A percentile compares a stretch with the other conserved stretches of the same genome.
Evolutionary conservation across 768 basidiomycete genomes (phyloP).

Genomic region (Russula foetens): DNA sequence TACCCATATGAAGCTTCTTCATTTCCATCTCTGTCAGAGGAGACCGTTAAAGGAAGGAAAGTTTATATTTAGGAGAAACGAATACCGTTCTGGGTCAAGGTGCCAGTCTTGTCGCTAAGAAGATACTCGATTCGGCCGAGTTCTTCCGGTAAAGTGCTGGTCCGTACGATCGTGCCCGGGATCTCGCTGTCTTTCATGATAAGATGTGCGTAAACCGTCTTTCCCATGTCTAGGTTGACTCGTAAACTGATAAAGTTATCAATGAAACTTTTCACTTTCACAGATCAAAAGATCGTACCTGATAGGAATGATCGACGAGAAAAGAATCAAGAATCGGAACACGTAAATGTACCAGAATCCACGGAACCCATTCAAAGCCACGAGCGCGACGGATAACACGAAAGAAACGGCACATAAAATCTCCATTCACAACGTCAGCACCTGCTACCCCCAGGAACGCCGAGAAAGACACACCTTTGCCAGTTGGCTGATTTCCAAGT

Average conservation of each 20-base stretch:
- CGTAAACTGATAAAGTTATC: slow-evolving; percentile 54
- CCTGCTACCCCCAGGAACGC: neutral
- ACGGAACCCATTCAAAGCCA: slow-evolving; percentile 93
- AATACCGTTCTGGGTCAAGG: slow-evolving; percentile 92
- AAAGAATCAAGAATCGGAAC: slow-evolving; percentile 93
- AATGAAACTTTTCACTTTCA: neutral
- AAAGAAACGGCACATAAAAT: slow-evolving; percentile 95
- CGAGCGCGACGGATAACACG: slow-evolving; percentile 80
- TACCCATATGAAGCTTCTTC: slow-evolving; percentile 98
- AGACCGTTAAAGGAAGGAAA: neutral
- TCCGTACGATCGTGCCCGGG: slow-evolving; percentile 90
- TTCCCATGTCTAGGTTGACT: slow-evolving; percentile 99
- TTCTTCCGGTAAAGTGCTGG: slow-evolving; percentile 96
- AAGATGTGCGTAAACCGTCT: slow-evolving; percentile 93
- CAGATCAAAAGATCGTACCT: slow-evolving; percentile 48
- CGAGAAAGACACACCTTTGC: slow-evolving; percentile 60
- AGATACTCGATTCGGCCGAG: slow-evolving; percentile 93
- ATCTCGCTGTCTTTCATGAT: slow-evolving; percentile 94
- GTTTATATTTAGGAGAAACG: neutral
- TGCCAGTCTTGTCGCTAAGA: slow-evolving; percentile 96
- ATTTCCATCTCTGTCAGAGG: slow-evolving; percentile 85
- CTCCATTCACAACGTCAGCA: slow-evolving; percentile 31
- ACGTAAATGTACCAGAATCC: slow-evolving; percentile 96
- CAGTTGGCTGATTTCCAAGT: slow-evolving; percentile 89
- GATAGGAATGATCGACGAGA: slow-evolving; percentile 98